A percentile compares a stretch with the other conserved stretches of the same genome.
Conservation (phyloP, 2,329 filamentous ascomycete species). For the Exophiala bonariae region DNA sequence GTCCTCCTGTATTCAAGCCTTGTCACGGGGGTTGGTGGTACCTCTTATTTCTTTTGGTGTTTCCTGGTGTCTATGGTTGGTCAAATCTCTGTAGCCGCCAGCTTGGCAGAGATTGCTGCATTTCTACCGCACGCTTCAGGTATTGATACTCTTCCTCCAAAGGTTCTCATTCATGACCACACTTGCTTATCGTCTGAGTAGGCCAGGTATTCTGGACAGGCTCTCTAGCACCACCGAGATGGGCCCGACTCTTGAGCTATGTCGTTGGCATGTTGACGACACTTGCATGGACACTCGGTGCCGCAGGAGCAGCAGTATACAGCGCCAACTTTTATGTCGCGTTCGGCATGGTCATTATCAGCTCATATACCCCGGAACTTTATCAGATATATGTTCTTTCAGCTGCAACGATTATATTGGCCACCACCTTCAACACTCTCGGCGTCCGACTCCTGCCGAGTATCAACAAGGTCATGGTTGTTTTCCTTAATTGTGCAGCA, state of each 20-base stretch:
- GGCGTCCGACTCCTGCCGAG: constrained; percentile 8
- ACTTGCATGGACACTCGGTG: constrained; percentile 56
- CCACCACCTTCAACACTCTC: constrained; percentile 4
- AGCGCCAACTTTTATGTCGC: constrained; percentile 10
- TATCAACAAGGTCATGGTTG: constrained; percentile 12
- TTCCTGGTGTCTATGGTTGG: constrained; percentile 8
- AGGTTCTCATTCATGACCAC: background rate
- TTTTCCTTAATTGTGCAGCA: constrained; percentile 17
- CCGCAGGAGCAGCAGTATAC: constrained; percentile 32
- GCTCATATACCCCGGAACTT: constrained; percentile 4
- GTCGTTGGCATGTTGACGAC: constrained; percentile 54
- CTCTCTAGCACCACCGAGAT: constrained; percentile 44
- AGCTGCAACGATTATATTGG: constrained; percentile 4
- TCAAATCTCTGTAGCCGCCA: constrained; percentile 1
- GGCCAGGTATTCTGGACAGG: background rate
- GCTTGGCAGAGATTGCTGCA: constrained; percentile 43
- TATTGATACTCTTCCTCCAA: constrained; percentile 41
- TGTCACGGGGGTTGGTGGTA: constrained; percentile 8
- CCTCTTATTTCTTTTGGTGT: constrained; percentile 13
- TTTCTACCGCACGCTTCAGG: constrained; percentile 53
- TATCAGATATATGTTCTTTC: constrained; percentile 29
- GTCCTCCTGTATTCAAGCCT: constrained; percentile 7
- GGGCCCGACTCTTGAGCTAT: constrained; percentile 47
- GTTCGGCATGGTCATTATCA: constrained; percentile 8
- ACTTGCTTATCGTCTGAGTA: too few species aligned